These are phyloP conservation scores for Penicillium taxi DNA, from an alignment of 495 filamentous ascomycete species.

Conservation along the genomic window DNA sequence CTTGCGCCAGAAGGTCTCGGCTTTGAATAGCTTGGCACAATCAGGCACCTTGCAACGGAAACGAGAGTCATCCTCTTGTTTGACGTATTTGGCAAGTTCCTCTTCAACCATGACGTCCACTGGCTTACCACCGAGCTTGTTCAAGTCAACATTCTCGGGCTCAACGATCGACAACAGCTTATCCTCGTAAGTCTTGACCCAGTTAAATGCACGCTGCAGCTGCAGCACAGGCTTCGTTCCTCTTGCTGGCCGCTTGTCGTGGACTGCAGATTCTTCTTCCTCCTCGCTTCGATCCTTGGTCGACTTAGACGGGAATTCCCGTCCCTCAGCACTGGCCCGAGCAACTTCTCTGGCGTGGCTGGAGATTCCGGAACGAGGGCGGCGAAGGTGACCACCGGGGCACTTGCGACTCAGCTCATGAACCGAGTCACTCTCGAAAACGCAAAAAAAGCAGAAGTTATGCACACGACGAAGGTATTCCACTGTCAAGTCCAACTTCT, in stretches of 20 bases:
- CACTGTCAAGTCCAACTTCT: constrained; percentile 89
- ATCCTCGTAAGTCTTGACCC: constrained; percentile 98
- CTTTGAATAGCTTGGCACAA: constrained; percentile 96
- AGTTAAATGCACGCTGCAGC: constrained; percentile 90
- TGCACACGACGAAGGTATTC: constrained; percentile 94
- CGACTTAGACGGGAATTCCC: constrained; percentile 73
- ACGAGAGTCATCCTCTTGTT: constrained; percentile 94
- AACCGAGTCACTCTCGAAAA: constrained; percentile 94
- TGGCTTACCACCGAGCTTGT: constrained; percentile 82
- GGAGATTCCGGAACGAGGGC: constrained; percentile 75
- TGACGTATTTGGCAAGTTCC: constrained; percentile 78
- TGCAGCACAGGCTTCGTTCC: constrained; percentile 79
- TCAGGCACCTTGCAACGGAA: constrained; percentile 94
- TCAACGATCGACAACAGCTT: constrained; percentile 89
- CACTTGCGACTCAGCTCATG: constrained; percentile 95
- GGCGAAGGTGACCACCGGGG: constrained; percentile 89
- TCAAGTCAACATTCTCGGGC: constrained; percentile 74
- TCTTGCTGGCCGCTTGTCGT: constrained; percentile 59
- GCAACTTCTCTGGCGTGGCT: constrained; percentile 78
- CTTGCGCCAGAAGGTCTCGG: constrained; percentile 92
- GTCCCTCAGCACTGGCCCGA: constrained; percentile 66
- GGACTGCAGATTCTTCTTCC: constrained; percentile 51
- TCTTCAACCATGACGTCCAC: constrained; percentile 79
- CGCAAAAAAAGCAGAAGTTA: constrained; percentile 99
- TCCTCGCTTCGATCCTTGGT: constrained; percentile 61